Evolutionary conservation across 108 stramenopile genomes (phyloP).

Genomic region (Pseudonitzschia pungens): DNA sequence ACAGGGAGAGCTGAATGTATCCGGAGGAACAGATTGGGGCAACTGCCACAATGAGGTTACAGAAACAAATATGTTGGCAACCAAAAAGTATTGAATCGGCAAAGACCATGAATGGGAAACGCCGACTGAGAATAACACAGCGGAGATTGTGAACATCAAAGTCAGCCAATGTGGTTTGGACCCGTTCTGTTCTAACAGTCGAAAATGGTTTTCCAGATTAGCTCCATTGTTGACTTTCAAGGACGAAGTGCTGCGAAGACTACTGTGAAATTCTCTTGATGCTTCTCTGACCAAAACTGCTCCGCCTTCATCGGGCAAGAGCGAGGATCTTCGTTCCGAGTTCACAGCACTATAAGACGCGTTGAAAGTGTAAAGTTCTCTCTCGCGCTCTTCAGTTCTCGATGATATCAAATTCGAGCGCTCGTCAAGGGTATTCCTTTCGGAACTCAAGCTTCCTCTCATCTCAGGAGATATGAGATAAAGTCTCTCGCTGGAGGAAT

Average conservation of each 20-base stretch:
- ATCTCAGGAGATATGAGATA: background rate
- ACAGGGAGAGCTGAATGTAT: conserved; percentile 48
- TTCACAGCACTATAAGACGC: background rate
- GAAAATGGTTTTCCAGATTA: background rate
- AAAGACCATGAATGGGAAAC: conserved; percentile 16
- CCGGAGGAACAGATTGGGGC: conserved; percentile 33
- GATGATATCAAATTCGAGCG: conserved; percentile 9
- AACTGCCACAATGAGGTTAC: conserved; percentile 12
- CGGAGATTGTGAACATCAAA: conserved; percentile 27
- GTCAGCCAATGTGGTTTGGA: conserved; percentile 39
- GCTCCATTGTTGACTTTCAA: background rate
- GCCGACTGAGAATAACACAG: conserved; percentile 25
- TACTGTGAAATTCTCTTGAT: conserved; percentile 18
- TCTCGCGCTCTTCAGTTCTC: background rate
- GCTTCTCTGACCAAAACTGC: conserved; percentile 5
- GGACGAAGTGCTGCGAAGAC: background rate
- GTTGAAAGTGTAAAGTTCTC: background rate
- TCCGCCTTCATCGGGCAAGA: conserved; percentile 17
- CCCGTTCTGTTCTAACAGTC: conserved; percentile 27
- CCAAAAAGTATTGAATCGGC: background rate
- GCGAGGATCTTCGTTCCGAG: conserved; percentile 1
- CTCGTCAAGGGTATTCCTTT: background rate
- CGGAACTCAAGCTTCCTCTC: background rate
- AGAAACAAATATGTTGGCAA: background rate
- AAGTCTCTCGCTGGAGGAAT: background rate